Conservation (phyloP, 495 filamentous ascomycete species). For the Tuber borchii region DNA sequence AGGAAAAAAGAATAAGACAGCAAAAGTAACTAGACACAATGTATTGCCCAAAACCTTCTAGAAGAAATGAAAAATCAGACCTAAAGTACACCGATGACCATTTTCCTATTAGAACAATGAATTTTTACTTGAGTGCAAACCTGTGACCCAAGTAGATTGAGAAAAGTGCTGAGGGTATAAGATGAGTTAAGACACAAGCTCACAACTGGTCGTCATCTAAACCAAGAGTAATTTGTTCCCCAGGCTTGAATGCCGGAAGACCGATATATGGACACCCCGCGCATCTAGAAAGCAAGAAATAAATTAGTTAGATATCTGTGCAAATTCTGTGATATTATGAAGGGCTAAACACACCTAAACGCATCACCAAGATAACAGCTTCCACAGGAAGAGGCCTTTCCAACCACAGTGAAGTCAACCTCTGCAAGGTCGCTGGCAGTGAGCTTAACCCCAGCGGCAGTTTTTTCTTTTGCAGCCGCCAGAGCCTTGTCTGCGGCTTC, state of each 20-base stretch:
- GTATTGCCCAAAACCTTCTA: neutral
- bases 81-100: neutral
- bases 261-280: slow-evolving; percentile 87
- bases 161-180: neutral
- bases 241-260: slow-evolving; percentile 89
- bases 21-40: neutral
- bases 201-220: slow-evolving; percentile 83
- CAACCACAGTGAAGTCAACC: slow-evolving; percentile 91
- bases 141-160: slow-evolving; percentile 7
- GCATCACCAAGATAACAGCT: slow-evolving; percentile 91
- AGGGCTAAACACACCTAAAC: slow-evolving; percentile 55
- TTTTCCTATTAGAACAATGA: neutral
- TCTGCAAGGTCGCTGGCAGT: slow-evolving; percentile 71
- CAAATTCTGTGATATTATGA: slow-evolving; percentile 11
- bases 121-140: slow-evolving; percentile 12
- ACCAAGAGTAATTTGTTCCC: slow-evolving; percentile 80
- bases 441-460: slow-evolving; percentile 58
- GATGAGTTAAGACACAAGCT: slow-evolving; percentile 21
- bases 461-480: slow-evolving; percentile 52
- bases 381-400: slow-evolving; percentile 87
- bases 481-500: slow-evolving; percentile 56
- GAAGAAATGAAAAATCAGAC: neutral
- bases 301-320: slow-evolving; percentile 1
- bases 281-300: slow-evolving; percentile 39
- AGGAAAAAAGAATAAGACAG: neutral